Base-by-base conservation (phyloP, 192 early-diverging fungal genomes). In the Backusella sp. region DNA sequence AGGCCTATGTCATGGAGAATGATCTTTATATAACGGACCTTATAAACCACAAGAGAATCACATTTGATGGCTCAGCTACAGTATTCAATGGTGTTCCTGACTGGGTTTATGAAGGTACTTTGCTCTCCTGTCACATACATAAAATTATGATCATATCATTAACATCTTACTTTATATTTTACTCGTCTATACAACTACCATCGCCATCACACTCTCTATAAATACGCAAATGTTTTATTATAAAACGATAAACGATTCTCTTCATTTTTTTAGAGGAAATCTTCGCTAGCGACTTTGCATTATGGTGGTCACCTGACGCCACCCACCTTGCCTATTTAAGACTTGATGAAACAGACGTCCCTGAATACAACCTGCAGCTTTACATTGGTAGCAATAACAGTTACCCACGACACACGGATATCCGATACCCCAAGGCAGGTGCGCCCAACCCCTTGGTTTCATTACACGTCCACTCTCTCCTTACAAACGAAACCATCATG, bases 391-490 rank as follows among this genome's bases (percentile, higher is more conserved):
- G 76, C 32, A 80, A 84, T 23, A 75, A 78, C 1, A 73, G 84
- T 0, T 99, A 99, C 82, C 92, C 95, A 0, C 74, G 84, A 3
- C 84, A 90, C 14, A 79, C 95, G 15, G 77, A 81, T 36, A 85
- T 98, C 74, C 94, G 92, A 76, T 99, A 99, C 80, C 97, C 97
- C 6, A 97, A 97, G 73, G 88, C 95, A n/a, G 97, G 97, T 9
- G 88, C 87, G 3, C 88, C 90, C 26, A 98, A 97, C 77, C 97
- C 97, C 15, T 84, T 83, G 1, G 96, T 90, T 2, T 86, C 91
- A 9, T 84, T 98, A 52, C 89, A 94, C 68, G 76, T 98, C n/a
- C 91, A 92, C 84, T 79, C 78, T 17, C n/a, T 83, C 1, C 8
- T 46, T 4, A 56, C 59, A 28, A 65, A 72, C 8, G 17, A 73